These are phyloP conservation scores for Colletotrichum zoysiae DNA, from an alignment of 2,329 filamentous ascomycete species.

Conservation along the genomic window DNA sequence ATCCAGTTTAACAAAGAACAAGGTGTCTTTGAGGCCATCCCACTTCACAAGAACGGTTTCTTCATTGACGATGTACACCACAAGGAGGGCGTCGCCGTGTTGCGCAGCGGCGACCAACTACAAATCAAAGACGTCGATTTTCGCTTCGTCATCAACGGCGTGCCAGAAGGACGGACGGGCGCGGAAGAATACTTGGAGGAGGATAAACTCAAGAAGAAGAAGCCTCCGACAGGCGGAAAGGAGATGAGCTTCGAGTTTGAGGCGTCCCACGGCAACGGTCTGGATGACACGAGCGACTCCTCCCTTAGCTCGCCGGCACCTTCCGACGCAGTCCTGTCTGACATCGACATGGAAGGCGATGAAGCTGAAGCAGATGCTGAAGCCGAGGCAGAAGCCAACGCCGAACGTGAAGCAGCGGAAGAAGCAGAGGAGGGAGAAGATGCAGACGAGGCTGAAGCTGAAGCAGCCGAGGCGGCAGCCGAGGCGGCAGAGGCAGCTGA, in stretches of 20 bases:
- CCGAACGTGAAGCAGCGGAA: slow-evolving; percentile 47
- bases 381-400: slow-evolving; percentile 45
- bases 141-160: slow-evolving; percentile 75
- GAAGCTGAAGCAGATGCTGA: slow-evolving; percentile 49
- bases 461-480: slow-evolving; percentile 45
- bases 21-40: slow-evolving; percentile 74
- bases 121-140: slow-evolving; percentile 80
- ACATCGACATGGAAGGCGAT: slow-evolving; percentile 53
- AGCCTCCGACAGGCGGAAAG: slow-evolving; percentile 68
- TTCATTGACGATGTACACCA: slow-evolving; percentile 74
- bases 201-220: slow-evolving; percentile 60
- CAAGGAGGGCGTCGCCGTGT: slow-evolving; percentile 65
- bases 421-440: slow-evolving; percentile 46
- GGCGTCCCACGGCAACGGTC: slow-evolving; percentile 68
- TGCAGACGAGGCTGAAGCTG: slow-evolving; percentile 46
- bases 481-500: slow-evolving; percentile 41
- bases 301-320: slow-evolving; percentile 59
- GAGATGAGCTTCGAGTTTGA: slow-evolving; percentile 83
- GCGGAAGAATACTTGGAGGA: slow-evolving; percentile 67
- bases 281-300: slow-evolving; percentile 67
- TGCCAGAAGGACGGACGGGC: slow-evolving; percentile 68
- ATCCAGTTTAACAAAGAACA: slow-evolving; percentile 76
- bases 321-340: slow-evolving; percentile 50
- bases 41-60: slow-evolving; percentile 75
- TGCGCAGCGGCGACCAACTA: slow-evolving; percentile 75